Percentiles rank a stretch among this genome's conserved stretches.
Conservation (phyloP, 768 basidiomycete genomes). For the Pleurotus sapidus region DNA sequence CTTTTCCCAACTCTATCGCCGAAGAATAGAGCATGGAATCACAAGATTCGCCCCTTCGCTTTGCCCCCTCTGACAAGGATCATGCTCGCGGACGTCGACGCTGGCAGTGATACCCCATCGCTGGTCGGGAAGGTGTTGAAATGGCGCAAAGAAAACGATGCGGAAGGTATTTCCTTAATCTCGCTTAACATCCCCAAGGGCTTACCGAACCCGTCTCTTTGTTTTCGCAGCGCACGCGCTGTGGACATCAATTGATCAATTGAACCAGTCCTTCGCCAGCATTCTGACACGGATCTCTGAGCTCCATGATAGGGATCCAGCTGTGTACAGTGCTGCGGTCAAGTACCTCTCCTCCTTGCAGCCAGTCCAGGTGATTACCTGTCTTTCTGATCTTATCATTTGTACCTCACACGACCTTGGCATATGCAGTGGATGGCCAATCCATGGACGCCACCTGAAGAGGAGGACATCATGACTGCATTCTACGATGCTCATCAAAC, state of each 20-base stretch:
- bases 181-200: background rate
- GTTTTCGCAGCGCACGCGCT: conserved; percentile 48
- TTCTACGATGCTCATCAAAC: conserved; percentile 58
- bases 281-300: conserved; percentile 50
- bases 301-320: conserved; percentile 43
- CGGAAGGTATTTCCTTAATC: conserved; percentile 36
- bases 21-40: conserved; percentile 72
- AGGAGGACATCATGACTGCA: conserved; percentile 44
- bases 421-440: conserved; percentile 55
- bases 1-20: conserved; percentile 59
- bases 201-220: background rate
- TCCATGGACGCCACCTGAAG: conserved; percentile 42
- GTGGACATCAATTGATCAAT: conserved; percentile 62
- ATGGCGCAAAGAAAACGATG: conserved; percentile 73
- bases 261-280: conserved; percentile 58
- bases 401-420: conserved; percentile 4
- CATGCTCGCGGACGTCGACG: conserved; percentile 93
- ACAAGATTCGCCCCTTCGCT: conserved; percentile 62
- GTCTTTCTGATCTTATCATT: background rate
- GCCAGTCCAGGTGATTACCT: conserved; percentile 48
- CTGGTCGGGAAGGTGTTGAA: conserved; percentile 88
- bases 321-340: conserved; percentile 52
- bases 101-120: conserved; percentile 93
- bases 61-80: conserved; percentile 84
- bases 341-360: conserved; percentile 62